phyloP scores from a whole-genome alignment of 805 yeast species.

The Kluyveromyces lactis region DNA sequence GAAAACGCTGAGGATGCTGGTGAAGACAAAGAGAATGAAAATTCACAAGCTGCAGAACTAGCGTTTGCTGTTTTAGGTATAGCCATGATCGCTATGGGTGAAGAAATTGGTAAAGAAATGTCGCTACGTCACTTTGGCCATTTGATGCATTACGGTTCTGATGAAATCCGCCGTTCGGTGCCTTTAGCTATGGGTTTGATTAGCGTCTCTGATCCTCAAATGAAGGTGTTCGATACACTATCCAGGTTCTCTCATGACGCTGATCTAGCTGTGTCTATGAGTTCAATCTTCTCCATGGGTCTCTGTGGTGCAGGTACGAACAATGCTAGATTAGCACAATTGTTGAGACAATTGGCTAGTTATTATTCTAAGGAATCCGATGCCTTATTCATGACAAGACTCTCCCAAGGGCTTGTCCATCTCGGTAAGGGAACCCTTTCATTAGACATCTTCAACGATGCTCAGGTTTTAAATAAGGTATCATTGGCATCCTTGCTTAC shows the following conservation, averaged over 20 bases:
- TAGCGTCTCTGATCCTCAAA: constrained; percentile 88
- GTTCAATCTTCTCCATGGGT: constrained; percentile 96
- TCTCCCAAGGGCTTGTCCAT: constrained; percentile 92
- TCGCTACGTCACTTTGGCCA: constrained; percentile 94
- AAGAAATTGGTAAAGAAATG: constrained; percentile 97
- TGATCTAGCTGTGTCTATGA: constrained; percentile 87
- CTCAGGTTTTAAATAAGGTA: constrained; percentile 78
- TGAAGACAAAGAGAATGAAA: constrained; percentile 24
- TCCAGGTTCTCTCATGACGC: constrained; percentile 95
- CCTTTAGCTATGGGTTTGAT: constrained; percentile 98
- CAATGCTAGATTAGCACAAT: constrained; percentile 94
- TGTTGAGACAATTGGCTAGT: constrained; percentile 87
- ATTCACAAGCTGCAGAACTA: constrained; percentile 29
- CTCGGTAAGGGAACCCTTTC: constrained; percentile 94
- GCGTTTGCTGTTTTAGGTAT: constrained; percentile 92
- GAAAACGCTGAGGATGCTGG: constrained; percentile 25
- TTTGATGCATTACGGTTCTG: constrained; percentile 94
- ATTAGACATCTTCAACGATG: constrained; percentile 81
- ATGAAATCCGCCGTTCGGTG: constrained; percentile 83
- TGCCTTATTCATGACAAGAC: constrained; percentile 82
- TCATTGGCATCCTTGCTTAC: constrained; percentile 86
- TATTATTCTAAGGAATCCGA: constrained; percentile 88
- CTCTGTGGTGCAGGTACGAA: constrained; percentile 98
- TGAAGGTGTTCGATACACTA: constrained; percentile 93
- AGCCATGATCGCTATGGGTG: constrained; percentile 95